A percentile compares a stretch with the other conserved stretches of the same genome.
These are phyloP conservation scores for Penicillium occitanis DNA, from an alignment of 2,329 filamentous ascomycete species.

Conservation along the genomic window DNA sequence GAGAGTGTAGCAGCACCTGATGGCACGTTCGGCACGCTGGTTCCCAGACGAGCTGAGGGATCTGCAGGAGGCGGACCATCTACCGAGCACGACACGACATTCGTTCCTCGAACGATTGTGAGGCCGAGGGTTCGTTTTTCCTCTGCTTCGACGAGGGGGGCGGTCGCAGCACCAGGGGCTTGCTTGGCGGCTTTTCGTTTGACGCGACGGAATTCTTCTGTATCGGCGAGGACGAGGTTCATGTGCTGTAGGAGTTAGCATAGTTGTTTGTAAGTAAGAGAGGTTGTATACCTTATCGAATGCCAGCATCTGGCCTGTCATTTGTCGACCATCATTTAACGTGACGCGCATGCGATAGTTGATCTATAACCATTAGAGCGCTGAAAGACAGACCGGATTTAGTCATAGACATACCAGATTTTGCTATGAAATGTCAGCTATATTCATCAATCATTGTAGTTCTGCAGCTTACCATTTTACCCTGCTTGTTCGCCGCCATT, in stretches of 20 bases:
- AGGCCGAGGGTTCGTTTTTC: constrained; percentile 97
- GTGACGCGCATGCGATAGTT: constrained; percentile 99
- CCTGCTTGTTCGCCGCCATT: constrained; percentile 80
- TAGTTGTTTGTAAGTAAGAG: background rate
- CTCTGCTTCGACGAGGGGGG: constrained; percentile 76
- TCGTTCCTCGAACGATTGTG: constrained; percentile 88
- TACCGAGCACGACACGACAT: constrained; percentile 91
- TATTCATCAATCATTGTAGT: constrained; percentile 49
- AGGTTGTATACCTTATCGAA: constrained; percentile 78
- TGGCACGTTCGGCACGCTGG: constrained; percentile 62
- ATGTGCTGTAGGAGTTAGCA: constrained; percentile 67
- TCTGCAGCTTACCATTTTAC: constrained; percentile 86
- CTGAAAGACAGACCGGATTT: background rate
- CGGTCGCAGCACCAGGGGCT: constrained; percentile 58
- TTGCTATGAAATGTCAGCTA: constrained; percentile 63
- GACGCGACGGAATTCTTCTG: constrained; percentile 92
- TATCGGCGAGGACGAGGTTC: constrained; percentile 98
- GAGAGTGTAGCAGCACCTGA: constrained; percentile 65
- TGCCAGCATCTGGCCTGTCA: constrained; percentile 96
- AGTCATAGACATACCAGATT: constrained; percentile 57
- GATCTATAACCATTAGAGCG: constrained; percentile 61
- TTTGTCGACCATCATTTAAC: constrained; percentile 89
- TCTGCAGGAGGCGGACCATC: constrained; percentile 95
- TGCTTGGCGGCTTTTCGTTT: constrained; percentile 78
- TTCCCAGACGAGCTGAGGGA: constrained; percentile 83